Conservation (phyloP, 495 filamentous ascomycete genomes). For the Neohortaea acidophila region DNA sequence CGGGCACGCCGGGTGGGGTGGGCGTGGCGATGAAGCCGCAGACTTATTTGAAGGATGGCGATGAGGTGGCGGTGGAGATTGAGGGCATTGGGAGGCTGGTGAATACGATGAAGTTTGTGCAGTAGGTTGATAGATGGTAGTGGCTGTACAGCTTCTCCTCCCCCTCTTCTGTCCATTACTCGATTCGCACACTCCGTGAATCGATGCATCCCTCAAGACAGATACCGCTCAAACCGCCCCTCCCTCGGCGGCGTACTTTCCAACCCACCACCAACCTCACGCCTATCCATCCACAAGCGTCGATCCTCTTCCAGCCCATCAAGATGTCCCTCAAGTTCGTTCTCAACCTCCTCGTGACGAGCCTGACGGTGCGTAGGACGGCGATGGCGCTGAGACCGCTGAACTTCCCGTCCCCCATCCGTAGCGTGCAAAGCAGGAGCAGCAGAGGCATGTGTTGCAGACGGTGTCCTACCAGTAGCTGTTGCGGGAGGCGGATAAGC, state of each 20-base stretch:
- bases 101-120: constrained; percentile 25
- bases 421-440: neutral
- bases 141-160: no score
- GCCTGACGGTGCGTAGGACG: neutral
- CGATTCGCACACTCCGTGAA: no score
- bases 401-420: neutral
- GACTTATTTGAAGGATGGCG: constrained; percentile 10
- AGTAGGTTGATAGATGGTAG: no score
- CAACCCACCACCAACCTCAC: constrained; percentile 5
- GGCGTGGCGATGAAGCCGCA: neutral
- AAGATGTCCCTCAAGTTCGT: constrained; percentile 8
- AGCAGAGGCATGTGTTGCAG: neutral
- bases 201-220: no score
- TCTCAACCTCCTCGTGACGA: constrained; percentile 2
- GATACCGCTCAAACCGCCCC: constrained; percentile 11
- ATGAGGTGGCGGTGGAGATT: constrained; percentile 45
- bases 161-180: no score
- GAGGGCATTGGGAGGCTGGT: constrained; percentile 27
- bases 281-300: constrained; percentile 7
- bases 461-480: neutral
- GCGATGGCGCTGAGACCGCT: constrained; percentile 4
- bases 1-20: constrained; percentile 21
- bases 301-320: constrained; percentile 8
- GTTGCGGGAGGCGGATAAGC: neutral
- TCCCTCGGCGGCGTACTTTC: constrained; percentile 11